Evolutionary conservation across 306 rosid species (phyloP), one percentile per base, ranked within the genome.

Genomic region (Vigna unguiculata): DNA sequence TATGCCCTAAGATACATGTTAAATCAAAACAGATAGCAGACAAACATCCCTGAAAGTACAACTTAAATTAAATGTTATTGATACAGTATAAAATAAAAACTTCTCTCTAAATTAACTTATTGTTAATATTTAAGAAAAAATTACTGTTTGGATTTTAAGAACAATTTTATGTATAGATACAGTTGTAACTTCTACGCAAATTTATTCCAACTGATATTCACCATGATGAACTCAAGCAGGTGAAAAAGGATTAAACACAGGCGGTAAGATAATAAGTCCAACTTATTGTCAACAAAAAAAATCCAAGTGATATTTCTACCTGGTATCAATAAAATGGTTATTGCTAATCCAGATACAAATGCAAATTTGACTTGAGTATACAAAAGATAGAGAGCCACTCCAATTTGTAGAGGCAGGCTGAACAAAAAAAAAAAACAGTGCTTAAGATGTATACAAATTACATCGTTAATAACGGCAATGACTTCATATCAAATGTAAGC

Each of bases 381-480:
- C 80, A 94, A 74, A 83, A 94, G 97, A 81, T 78, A 94, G 82
- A 94, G 82, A 52, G 98, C 98, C 73, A 92, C 81, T 76, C 93
- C 96, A 78, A 94, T 94, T 92, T 94, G 98, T 57, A 94, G 89
- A 80, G 98, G 98, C 87, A 94, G 80, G 88, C 98, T 94, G 96
- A 85, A 87, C n/a, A n/a, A n/a, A 80, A 16, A 40, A 82, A 80
- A 16, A 46, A 78, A 75, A 34, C 45, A 53, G 19, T 69, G 48
- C 48, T 81, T 77, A 58, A 76, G 68, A 72, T 80, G 24, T 51
- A 55, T 22, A 54, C 6, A 32, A 45, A 53, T 10, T 25, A 74
- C 52, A 71, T 78, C 13, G 61, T 49, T 48, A 38, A 46, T 74
- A 52, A 19, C 63, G 52, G 25, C 58, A 38, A 68, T 67, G 34